A percentile compares a stretch with the other conserved stretches of the same genome.
Evolutionary conservation across 2,329 filamentous ascomycete species (phyloP).

Genomic region (Didymella lethalis): DNA sequence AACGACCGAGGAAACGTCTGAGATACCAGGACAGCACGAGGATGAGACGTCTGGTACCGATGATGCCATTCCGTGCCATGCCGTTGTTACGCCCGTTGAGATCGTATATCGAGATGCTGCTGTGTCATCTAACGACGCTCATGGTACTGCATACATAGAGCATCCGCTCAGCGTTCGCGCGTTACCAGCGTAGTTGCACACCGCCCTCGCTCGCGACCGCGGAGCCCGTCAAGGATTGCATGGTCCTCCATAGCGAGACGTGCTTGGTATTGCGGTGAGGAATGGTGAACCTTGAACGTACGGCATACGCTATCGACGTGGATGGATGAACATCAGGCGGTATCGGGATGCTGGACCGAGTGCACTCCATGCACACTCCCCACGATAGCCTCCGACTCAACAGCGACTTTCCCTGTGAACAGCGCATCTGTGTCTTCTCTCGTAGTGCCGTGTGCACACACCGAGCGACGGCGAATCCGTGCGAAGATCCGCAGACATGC

Average conservation of each 20-base stretch:
- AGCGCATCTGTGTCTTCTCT: background rate
- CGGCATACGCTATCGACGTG: background rate
- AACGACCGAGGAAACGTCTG: slow-evolving; percentile 15
- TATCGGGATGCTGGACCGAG: background rate
- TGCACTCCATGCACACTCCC: background rate
- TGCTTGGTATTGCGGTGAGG: background rate
- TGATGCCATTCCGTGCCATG: slow-evolving; percentile 13
- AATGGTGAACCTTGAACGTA: background rate
- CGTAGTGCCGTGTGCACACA: background rate
- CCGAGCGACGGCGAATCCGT: background rate
- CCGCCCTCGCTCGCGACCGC: background rate
- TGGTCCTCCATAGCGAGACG: background rate
- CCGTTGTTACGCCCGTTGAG: slow-evolving; percentile 16
- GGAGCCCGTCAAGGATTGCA: background rate
- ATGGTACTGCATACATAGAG: slow-evolving; percentile 8
- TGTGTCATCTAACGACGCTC: slow-evolving; percentile 5
- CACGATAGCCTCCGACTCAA: background rate
- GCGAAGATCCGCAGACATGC: background rate
- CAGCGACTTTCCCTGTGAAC: background rate
- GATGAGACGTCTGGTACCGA: slow-evolving; percentile 12
- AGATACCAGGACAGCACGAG: slow-evolving; percentile 4
- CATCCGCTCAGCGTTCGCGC: background rate
- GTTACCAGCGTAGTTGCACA: background rate
- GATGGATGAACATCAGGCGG: background rate
- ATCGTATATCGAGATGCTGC: slow-evolving; percentile 15